Evolutionary conservation across 2,329 filamentous ascomycete species (phyloP), one percentile per base, ranked within the genome.

Genomic region (Penicillium sp.): DNA sequence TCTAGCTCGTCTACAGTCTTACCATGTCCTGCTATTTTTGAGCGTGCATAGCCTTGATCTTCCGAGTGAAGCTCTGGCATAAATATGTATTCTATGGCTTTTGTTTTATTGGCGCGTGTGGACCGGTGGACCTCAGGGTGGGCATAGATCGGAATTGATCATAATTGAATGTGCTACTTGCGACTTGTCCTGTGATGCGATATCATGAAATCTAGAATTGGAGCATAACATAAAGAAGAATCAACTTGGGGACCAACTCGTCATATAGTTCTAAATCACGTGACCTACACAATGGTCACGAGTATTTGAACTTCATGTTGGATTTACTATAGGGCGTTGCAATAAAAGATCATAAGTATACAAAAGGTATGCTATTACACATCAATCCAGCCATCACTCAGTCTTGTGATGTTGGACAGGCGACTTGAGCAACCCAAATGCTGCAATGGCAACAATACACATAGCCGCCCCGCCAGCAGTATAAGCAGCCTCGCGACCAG

Each of bases 401-500:
- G n/a, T 50, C n/a, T 54, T 54, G 16, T 34, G 45, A 24, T 56
- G 47, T 31, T 47, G 18, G 43, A 48, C 42, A 3, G 90, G 90
- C 18, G 86, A 81, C 75, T 87, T 90, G 59, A 97, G 74, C 0
- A 83, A 84, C 18, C 83, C 81, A 70, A 96, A 89, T 0, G 89
- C 91, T 22, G 91, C 75, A 10, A 80, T 81, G 43, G 83, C 82
- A 10, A 97, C 92, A 1, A 80, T 84, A 5, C 89, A 74, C 79
- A 97, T 96, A 5, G 91, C 92, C 11, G 84, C 80, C 0, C 91
- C 89, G 4, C 94, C 94, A 65, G 91, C 81, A 1, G 80, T 81
- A 73, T 97, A 99, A 2, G 94, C 94, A 10, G 86, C 82, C 69
- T 95, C 89, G 44, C 94, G 81, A 0, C 94, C 94, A 6, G 91